Base-by-base conservation (phyloP, 176 grass and related monocot species). In the Avena atlantica region DNA sequence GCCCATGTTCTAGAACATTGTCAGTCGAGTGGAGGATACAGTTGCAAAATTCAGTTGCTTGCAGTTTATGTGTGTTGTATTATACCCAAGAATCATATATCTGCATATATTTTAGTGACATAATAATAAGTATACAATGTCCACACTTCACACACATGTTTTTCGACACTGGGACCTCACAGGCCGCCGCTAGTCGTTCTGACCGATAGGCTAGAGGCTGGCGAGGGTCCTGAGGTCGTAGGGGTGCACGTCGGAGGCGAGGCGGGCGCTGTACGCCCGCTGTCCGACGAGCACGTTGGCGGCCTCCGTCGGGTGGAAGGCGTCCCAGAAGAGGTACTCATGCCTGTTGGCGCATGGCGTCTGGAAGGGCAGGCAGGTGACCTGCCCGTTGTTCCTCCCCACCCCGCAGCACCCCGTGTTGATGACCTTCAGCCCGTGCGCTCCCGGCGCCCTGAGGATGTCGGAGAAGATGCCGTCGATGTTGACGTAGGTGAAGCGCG, bases 361-460 rank as follows among this genome's bases (percentile, higher is more conserved):
- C 87, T 95, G 95, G 77, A 92, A 98, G 8, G 93, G 95, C 24
- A 98, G 86, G 85, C 95, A 98, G 40, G 95, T 98, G 24, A 95
- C 92, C 83, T 98, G 93, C n/a, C 95, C 95, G 25, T 98, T 98
- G 89, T 98, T 98, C 92, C 95, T 87, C 45, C 95, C 95, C 4
- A 98, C 93, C 6, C 95, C 93, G 71, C 95, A 95, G 77, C 91
- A 98, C 0, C 93, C 95, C 9, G 9, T 87, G 83, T 95, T 98
- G 1, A 55, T 93, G 15, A 98, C 95, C 86, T 0, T 89, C 1
- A 98, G 42, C 0, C 94, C 95, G 11, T 92, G 51, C 11, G 89
- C 36, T 2, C 71, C 66, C 3, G 93, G 82, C 3, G 84, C 57
- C 27, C 15, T 89, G 65, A 92, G 50, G 81, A 98, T 87, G 72